phyloP scores from a whole-genome alignment of 129 eudicot genomes.

The Calendula officinalis region DNA sequence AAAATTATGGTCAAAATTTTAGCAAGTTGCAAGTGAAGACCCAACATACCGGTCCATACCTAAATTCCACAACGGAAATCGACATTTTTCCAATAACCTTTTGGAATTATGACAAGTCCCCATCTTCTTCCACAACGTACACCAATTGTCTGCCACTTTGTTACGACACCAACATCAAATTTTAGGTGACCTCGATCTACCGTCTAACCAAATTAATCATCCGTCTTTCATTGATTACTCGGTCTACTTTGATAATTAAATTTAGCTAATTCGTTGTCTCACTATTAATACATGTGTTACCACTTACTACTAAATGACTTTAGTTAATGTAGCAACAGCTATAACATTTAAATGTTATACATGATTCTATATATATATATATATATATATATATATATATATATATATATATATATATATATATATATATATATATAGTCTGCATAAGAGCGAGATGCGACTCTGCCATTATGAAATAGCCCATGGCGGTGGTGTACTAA shows the following conservation, averaged over 20 bases:
- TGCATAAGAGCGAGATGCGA: too few relatives aligned
- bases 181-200: neutral
- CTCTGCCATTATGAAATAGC: too few relatives aligned
- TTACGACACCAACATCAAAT: neutral
- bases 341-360: too few relatives aligned
- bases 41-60: neutral
- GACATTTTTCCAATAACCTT: neutral
- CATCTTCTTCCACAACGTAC: neutral
- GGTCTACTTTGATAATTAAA: neutral
- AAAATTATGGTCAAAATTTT: neutral
- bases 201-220: neutral
- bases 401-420: too few relatives aligned
- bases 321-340: too few relatives aligned
- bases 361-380: too few relatives aligned
- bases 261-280: too few relatives aligned
- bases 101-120: neutral
- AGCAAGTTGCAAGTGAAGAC: neutral
- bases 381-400: too few relatives aligned
- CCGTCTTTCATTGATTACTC: neutral
- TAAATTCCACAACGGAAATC: neutral
- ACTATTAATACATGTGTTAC: neutral
- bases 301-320: too few relatives aligned
- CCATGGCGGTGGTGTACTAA: too few relatives aligned
- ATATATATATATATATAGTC: too few relatives aligned
- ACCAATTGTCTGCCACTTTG: constrained; percentile 7